Evolutionary conservation across 2,329 filamentous ascomycete genomes (phyloP), one percentile per base, ranked within the genome.

Genomic region (Colletotrichum tabaci): DNA sequence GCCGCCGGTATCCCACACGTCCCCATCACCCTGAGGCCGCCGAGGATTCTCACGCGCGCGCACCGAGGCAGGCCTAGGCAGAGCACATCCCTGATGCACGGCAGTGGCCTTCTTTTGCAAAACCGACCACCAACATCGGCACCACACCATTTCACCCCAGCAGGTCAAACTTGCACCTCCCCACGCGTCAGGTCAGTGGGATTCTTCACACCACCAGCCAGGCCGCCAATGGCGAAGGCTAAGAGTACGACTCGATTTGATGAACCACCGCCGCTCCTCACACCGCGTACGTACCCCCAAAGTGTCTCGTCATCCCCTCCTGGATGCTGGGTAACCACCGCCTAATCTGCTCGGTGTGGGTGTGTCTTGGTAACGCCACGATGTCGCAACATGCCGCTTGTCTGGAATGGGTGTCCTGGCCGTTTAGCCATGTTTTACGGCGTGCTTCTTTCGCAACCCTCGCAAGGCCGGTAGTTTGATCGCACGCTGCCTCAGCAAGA

Each of bases 201-300:
- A 40, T 46, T 12, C 61, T 70, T 61, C 67, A 71, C 64, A 62
- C 57, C 63, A 62, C 47, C 46, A 71, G 57, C 44, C 50, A 58
- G 60, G 60, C 15, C n/a, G 8, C 60, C 46, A 52, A 61, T 61
- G 46, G 21, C 30, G 23, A 38, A 8, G 38, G 35, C 30, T 26
- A 8, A 4, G 38, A 23, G 35, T 26, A 26, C n/a, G 35, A 18
- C 8, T 18, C 30, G n/a, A 30, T 10, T 26, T 46, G 40, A 38
- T 50, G 35, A 50, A n/a, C 15, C 10, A n/a, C 18, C 30, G 15
- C 18, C 38, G 38, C 52, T 38, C 30, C 26, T 55, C 13, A 35
- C 30, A n/a, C 57, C 26, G n/a, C 26, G 26, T 35, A 18, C 46
- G 15, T n/a, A 15, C 15, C 35, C n/a, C 40, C 12, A 50, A 50